phyloP scores from a whole-genome alignment of 2,329 filamentous ascomycete genomes.

The Talaromyces sp. region DNA sequence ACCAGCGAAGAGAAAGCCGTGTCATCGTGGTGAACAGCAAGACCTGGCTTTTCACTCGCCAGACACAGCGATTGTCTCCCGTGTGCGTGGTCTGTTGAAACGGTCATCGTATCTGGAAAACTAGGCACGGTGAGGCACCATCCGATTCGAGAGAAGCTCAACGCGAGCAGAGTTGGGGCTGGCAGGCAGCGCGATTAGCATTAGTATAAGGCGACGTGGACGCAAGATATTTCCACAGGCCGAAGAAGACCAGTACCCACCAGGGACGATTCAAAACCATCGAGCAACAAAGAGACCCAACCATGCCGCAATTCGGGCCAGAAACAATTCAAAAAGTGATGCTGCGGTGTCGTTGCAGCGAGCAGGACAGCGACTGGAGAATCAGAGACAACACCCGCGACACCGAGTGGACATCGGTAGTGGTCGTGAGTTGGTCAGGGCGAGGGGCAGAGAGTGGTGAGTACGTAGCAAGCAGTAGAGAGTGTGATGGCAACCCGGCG shows the following conservation, averaged over 20 bases:
- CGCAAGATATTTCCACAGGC: not conserved
- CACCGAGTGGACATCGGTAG: not conserved
- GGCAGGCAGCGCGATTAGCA: not conserved
- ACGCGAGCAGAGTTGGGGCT: not conserved
- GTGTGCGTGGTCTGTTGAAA: conserved; percentile 7
- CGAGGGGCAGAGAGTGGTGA: not conserved
- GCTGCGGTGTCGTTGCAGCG: not conserved
- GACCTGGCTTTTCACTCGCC: conserved; percentile 16
- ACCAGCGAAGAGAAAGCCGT: conserved; percentile 18
- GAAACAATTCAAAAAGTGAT: not conserved
- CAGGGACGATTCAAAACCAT: not conserved
- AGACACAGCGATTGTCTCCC: conserved; percentile 20
- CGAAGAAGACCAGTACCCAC: not conserved
- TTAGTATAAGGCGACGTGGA: not conserved
- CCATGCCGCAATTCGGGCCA: not conserved
- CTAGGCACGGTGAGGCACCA: not conserved
- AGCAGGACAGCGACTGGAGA: not conserved
- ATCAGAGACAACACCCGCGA: not conserved
- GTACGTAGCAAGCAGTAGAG: too few relatives aligned
- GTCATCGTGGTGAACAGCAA: conserved; percentile 19
- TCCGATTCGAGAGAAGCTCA: not conserved
- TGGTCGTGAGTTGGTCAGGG: not conserved
- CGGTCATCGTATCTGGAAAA: conserved; percentile 13
- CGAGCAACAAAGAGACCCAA: not conserved
- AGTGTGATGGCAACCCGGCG: too few relatives aligned